Evolutionary conservation across 2,329 filamentous ascomycete species (phyloP), one percentile per base, ranked within the genome.

Genomic region (Rutstroemia sydowiana): DNA sequence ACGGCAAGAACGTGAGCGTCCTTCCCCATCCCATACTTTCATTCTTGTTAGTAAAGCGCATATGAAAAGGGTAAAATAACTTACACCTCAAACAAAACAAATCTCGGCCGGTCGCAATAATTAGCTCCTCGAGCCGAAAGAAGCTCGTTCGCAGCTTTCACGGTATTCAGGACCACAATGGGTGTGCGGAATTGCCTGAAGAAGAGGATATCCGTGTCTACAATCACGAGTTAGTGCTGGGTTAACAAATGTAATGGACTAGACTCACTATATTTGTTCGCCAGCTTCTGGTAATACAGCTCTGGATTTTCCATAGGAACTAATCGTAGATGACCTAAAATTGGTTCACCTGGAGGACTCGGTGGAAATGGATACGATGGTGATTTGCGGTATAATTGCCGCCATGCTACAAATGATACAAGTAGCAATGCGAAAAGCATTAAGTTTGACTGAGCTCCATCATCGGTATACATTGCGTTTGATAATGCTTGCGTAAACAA

Each of bases 71-170:
- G 39, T 16, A 20, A 28, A 32, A 14, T 18, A 5, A 11, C 48
- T 40, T 45, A 61, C 57, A 58, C 56, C 42, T 62, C 60, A 45
- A 61, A 59, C 6, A 61, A 32, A 14, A 70, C 68, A 55, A 76
- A 75, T n/a, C 69, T 67, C 8, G 73, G 73, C 2, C 73, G 58
- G 55, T 73, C 70, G 30, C 64, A 65, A 55, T 73, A 75, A 53
- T 73, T 75, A 53, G 65, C 65, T 1, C 73, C 73, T 16, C 70
- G 62, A 49, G 70, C 72, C 51, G 74, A 72, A 5, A 76, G 64
- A 4, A 76, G 62, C n/a, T 75, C 72, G 5, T 63, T 57, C 20
- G 73, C 72, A 3, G 69, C 66, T 42, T 69, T 62, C 5, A 68
- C 64, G 41, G 69, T 73, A 61, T 75, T 74, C 28, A 76, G 63